These are phyloP conservation scores for Phytophthora lateralis DNA, from an alignment of 352 stramenopile genomes.

Conservation along the genomic window DNA sequence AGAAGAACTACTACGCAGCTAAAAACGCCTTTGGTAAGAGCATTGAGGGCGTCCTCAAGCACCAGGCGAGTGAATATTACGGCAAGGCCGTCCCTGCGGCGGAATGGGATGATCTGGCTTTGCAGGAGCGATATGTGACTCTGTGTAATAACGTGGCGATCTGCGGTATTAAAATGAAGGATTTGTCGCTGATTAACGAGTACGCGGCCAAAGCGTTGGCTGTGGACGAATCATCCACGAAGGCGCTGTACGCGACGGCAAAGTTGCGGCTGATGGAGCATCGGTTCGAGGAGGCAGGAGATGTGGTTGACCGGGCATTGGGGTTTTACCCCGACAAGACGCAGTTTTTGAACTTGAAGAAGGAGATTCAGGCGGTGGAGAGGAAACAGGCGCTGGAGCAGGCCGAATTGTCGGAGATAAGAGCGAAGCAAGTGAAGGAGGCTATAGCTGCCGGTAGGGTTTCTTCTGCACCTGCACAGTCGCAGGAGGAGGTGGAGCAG, in stretches of 20 bases:
- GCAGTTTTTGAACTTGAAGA: slow-evolving; percentile 52
- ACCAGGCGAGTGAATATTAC: slow-evolving; percentile 59
- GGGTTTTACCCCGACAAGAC: slow-evolving; percentile 47
- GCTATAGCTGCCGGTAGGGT: slow-evolving; percentile 12
- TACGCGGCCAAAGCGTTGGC: slow-evolving; percentile 65
- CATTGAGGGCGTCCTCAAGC: slow-evolving; percentile 40
- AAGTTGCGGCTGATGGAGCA: slow-evolving; percentile 75
- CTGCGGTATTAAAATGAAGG: slow-evolving; percentile 73
- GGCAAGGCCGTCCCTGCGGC: slow-evolving; percentile 33
- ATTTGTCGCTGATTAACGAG: slow-evolving; percentile 55
- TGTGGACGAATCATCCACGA: slow-evolving; percentile 48
- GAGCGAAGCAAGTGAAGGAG: slow-evolving; percentile 33
- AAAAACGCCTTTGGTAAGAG: slow-evolving; percentile 72
- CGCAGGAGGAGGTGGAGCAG: slow-evolving; percentile 51
- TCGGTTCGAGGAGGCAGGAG: slow-evolving; percentile 50
- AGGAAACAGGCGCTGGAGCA: slow-evolving; percentile 35
- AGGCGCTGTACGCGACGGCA: slow-evolving; percentile 73
- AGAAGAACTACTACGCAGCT: slow-evolving; percentile 65
- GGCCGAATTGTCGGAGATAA: slow-evolving; percentile 39
- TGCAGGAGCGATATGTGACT: slow-evolving; percentile 58
- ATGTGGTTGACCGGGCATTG: slow-evolving; percentile 46
- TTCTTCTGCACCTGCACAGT: background rate
- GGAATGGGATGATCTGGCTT: slow-evolving; percentile 49
- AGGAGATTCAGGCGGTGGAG: slow-evolving; percentile 49
- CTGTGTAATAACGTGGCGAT: slow-evolving; percentile 81